Base-by-base conservation (phyloP, 2,329 filamentous ascomycete species). In the Rhinocladiella similis region DNA sequence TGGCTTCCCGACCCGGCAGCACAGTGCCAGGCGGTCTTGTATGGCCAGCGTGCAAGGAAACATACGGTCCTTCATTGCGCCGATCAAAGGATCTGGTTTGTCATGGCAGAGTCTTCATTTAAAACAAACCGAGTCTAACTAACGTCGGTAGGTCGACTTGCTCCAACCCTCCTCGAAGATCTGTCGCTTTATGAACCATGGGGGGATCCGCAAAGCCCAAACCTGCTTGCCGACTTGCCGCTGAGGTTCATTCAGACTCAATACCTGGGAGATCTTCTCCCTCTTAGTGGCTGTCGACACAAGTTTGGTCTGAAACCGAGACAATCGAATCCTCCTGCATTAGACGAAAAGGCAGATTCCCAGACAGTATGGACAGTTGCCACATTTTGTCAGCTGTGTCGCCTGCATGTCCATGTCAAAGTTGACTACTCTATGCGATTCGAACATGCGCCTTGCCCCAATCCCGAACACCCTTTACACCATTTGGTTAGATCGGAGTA, bases 371-470 rank as follows among this genome's bases (percentile, higher is more conserved):
- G 82, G 67, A 83, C 79, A 62, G 75, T 87, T 25, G 80, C 85
- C 14, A 78, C 84, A 3, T 78, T 84, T 62, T 90, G 87, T 70
- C 72, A 76, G 54, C 76, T 75, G 57, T 90, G 87, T 67, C 80
- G 83, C 50, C 77, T 78, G 65, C 86, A 89, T 70, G 73, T 88
- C 42, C 78, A 84, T 62, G 67, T 89, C 19, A 72, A 73, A 10
- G 76, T 86, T 33, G 77, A 80, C 57, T 83, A 81, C 62, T 73
- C 72, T 12, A 68, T 73, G n/a, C 69, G 67, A 46, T 69, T 70
- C 29, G 70, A 63, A 18, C 36, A 66, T 48, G 66, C 68, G 41
- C 71, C 77, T 5, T 83, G 79, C 63, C 79, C 80, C 3, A 77
- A 74, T 51, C 58, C 66, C 10, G 71, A 77, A 1, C 79, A 76